phyloP scores from a whole-genome alignment of 2,329 filamentous ascomycete species.

The Fusarium pininemorale region DNA sequence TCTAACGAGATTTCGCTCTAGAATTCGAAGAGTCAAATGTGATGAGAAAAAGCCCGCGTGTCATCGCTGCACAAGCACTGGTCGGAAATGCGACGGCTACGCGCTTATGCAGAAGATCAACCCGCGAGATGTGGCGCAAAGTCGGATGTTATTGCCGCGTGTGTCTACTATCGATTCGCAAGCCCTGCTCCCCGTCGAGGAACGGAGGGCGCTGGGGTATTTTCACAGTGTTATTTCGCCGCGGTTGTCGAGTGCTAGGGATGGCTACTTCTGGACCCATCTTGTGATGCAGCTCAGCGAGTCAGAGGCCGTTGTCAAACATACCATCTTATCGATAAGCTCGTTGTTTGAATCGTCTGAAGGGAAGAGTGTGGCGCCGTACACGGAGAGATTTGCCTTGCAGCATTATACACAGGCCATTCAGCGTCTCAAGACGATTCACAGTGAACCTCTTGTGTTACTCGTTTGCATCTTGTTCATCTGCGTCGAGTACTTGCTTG shows the following conservation, averaged over 20 bases:
- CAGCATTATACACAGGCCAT: constrained; percentile 18
- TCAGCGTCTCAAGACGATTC: neutral
- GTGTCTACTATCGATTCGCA: neutral
- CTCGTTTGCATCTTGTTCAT: constrained; percentile 12
- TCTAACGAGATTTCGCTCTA: neutral
- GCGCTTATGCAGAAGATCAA: neutral
- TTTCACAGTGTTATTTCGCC: constrained; percentile 10
- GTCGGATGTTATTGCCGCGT: neutral
- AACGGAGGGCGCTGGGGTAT: constrained; percentile 7
- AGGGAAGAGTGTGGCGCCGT: neutral
- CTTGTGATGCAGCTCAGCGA: constrained; percentile 20
- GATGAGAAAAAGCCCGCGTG: neutral
- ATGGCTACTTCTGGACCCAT: constrained; percentile 21
- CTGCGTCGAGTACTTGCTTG: neutral
- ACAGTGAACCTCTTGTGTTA: neutral
- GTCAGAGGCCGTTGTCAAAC: constrained; percentile 3
- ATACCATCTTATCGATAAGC: constrained; percentile 23
- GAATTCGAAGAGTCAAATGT: neutral
- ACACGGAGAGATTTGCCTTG: neutral
- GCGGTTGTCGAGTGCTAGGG: neutral
- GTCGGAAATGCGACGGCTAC: constrained; percentile 4
- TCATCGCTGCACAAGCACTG: constrained; percentile 2
- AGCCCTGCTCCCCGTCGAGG: accelerated
- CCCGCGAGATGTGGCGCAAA: neutral
- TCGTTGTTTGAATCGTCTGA: neutral